phyloP scores from a whole-genome alignment of 2,329 filamentous ascomycete genomes.

The Fusarium sp. region DNA sequence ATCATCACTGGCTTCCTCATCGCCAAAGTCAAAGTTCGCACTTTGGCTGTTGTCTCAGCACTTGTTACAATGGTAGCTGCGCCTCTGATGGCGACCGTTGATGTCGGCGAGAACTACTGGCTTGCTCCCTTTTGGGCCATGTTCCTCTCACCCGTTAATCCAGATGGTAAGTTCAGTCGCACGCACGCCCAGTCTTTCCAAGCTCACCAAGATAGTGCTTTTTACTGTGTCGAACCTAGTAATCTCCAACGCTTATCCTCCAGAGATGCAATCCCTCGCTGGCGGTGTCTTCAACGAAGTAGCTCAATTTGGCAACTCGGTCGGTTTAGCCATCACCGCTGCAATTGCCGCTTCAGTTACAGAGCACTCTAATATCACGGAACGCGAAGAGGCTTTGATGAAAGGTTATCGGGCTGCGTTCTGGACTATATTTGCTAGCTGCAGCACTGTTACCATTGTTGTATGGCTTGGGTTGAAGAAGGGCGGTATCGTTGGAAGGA shows the following conservation, averaged over 20 bases:
- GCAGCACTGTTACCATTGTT: constrained; percentile 52
- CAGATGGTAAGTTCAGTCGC: constrained; percentile 50
- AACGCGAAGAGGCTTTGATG: constrained; percentile 55
- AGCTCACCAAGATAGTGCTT: constrained; percentile 51
- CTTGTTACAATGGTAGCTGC: constrained; percentile 60
- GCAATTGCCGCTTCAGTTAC: constrained; percentile 61
- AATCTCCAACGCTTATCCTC: constrained; percentile 65
- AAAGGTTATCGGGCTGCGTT: constrained; percentile 64
- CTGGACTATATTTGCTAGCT: constrained; percentile 62
- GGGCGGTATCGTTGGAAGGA: constrained; percentile 62
- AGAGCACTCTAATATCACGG: constrained; percentile 48
- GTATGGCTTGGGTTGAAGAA: constrained; percentile 56
- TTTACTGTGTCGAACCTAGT: constrained; percentile 68
- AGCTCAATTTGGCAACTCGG: constrained; percentile 66
- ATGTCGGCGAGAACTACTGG: constrained; percentile 64
- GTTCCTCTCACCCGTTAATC: constrained; percentile 58
- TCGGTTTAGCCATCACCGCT: constrained; percentile 64
- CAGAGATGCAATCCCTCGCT: constrained; percentile 66
- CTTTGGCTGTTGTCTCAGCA: constrained; percentile 54
- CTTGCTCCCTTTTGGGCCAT: constrained; percentile 57
- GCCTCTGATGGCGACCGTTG: constrained; percentile 65
- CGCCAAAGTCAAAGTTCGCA: constrained; percentile 52
- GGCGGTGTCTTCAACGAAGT: constrained; percentile 71
- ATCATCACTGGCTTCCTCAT: constrained; percentile 57
- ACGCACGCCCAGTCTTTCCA: rapidly evolving